Conservation (phyloP, 768 basidiomycete genomes). For the Termitomyces bulborhizus region DNA sequence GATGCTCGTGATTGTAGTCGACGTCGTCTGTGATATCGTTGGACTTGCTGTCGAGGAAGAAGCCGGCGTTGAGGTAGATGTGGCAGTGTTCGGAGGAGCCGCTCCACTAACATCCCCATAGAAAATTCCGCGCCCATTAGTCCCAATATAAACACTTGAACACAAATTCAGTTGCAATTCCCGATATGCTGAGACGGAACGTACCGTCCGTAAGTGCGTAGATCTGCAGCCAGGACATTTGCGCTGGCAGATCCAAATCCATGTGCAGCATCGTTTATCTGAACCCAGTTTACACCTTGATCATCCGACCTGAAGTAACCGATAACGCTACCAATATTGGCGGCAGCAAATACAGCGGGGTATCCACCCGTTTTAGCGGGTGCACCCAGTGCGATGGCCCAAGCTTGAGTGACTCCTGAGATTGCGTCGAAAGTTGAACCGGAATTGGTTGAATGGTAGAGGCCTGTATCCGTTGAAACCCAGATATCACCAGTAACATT, state of each 20-base stretch:
- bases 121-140: conserved; percentile 55
- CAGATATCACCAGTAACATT: conserved; percentile 53
- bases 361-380: conserved; percentile 40
- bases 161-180: not conserved
- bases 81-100: conserved; percentile 21
- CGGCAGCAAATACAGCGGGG: conserved; percentile 51
- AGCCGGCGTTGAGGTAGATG: conserved; percentile 16
- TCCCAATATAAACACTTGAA: conserved; percentile 53
- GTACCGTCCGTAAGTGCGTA: conserved; percentile 48
- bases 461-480: conserved; percentile 51
- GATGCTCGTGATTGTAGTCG: conserved; percentile 12
- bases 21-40: conserved; percentile 14
- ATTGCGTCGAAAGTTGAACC: conserved; percentile 45
- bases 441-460: conserved; percentile 52
- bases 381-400: conserved; percentile 55
- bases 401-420: conserved; percentile 41
- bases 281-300: conserved; percentile 47
- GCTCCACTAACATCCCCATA: conserved; percentile 36
- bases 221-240: conserved; percentile 46
- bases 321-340: conserved; percentile 41
- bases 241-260: conserved; percentile 48
- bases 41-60: conserved; percentile 15
- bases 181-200: not conserved
- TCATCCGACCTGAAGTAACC: conserved; percentile 57
- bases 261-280: conserved; percentile 51